Base-by-base conservation (phyloP, 1,139 yeast species). In the Saccharomyces hybrid region DNA sequence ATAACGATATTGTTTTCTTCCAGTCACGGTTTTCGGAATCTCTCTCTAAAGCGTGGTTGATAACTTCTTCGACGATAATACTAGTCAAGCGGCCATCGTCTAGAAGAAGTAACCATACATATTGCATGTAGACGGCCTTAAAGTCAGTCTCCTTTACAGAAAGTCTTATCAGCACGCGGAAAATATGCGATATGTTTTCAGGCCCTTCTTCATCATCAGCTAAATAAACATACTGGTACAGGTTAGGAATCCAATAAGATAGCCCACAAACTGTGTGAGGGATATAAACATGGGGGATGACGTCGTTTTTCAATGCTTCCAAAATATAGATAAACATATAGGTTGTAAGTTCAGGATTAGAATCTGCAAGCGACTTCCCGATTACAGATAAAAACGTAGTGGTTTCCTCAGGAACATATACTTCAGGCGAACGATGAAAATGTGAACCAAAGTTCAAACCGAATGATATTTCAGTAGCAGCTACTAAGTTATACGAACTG, bases 171-270 rank as follows among this genome's bases (percentile, higher is more conserved):
- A 88, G 77, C 55, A 80, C 80, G 49, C 93, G 75, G 38, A 88
- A 76, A 9, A 88, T 70, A 49, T 80, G 82, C 0, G 85, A 79
- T 3, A 84, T 79, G 54, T 80, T 74, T 53, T 81, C 85, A 1
- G 82, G 78, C 0, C 95, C 95, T 56, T 71, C 73, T 42, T 76
- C 77, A 31, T 79, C 82, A 61, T 77, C 80, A 31, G 73, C 75
- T 47, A 78, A 64, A 62, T 76, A 84, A 13, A 88, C 82, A 61
- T 81, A 70, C 26, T 76, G 76, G 63, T 83, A 81, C 29, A 88
- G 74, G 62, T 88, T 86, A 34, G 78, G 78, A n/a, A 87, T 76
- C 96, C 96, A 89, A 2, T 95, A 91, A 0, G 88, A 76, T 11
- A 84, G 73, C 63, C 82, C 83, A 59, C 78, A 70, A 4, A 85